These are phyloP conservation scores for Neurospora tetraspora DNA, from an alignment of 495 filamentous ascomycete genomes.

Conservation along the genomic window DNA sequence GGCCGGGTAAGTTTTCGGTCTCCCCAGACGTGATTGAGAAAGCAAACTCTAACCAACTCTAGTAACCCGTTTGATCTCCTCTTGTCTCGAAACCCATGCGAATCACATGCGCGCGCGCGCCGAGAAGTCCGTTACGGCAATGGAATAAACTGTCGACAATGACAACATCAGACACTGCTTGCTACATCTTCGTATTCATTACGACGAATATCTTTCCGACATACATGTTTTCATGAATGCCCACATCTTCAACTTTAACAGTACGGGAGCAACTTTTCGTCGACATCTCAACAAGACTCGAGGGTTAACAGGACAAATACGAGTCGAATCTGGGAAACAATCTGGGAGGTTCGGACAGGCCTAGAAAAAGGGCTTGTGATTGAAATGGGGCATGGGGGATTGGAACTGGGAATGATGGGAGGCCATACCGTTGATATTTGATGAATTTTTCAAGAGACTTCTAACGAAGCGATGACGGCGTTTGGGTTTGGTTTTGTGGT, in stretches of 20 bases:
- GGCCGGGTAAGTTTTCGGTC: slow-evolving; percentile 61
- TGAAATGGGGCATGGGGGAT: background rate
- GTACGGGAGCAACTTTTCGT: background rate
- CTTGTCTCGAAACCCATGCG: slow-evolving; percentile 77
- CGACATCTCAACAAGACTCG: background rate
- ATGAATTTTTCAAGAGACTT: background rate
- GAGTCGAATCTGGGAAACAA: background rate
- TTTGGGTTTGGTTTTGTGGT: background rate
- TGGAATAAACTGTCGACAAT: slow-evolving; percentile 6
- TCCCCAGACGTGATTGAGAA: background rate
- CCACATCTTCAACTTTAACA: background rate
- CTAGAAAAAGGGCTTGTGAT: background rate
- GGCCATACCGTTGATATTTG: background rate
- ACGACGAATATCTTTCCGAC: background rate
- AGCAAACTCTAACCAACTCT: background rate
- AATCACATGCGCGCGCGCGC: slow-evolving; percentile 63
- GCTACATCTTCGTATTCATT: background rate
- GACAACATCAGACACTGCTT: background rate
- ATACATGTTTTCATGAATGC: background rate
- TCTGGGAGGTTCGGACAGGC: background rate
- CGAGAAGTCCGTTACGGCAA: slow-evolving; percentile 45
- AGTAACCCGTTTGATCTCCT: slow-evolving; percentile 85
- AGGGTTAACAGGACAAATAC: background rate
- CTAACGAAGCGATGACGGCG: background rate
- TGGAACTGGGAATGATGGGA: background rate